Conservation (phyloP, 176 grass and related monocot species). For the Carex parvula region DNA sequence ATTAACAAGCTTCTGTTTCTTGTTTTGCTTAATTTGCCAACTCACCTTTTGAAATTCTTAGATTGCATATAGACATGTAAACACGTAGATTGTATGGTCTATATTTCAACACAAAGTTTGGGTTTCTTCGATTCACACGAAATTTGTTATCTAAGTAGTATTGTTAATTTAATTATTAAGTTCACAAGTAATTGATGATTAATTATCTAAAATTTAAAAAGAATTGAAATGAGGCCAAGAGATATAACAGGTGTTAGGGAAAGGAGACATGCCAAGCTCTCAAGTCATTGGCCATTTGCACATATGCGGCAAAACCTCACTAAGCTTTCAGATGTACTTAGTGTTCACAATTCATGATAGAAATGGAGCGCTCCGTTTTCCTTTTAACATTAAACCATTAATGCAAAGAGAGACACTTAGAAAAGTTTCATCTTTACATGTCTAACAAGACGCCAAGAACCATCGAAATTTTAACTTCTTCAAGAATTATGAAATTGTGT, state of each 20-base stretch:
- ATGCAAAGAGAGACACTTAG: not conserved
- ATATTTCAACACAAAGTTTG: not conserved
- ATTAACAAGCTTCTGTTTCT: not conserved
- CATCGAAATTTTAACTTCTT: not conserved
- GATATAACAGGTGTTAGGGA: constrained; percentile 23
- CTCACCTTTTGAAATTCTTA: not conserved
- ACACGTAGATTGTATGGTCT: not conserved
- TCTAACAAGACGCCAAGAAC: not conserved
- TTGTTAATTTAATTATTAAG: not conserved
- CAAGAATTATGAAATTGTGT: not conserved
- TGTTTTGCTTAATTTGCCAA: not conserved
- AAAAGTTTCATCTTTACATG: not conserved
- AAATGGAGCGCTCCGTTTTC: not conserved
- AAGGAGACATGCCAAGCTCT: not conserved
- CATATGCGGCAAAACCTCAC: not conserved
- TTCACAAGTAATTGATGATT: not conserved
- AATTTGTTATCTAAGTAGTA: not conserved
- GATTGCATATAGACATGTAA: not conserved
- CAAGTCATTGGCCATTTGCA: not conserved
- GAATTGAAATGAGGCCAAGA: constrained; percentile 17
- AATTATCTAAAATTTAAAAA: not conserved
- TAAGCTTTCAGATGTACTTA: not conserved
- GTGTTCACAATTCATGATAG: not conserved
- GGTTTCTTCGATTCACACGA: not conserved
- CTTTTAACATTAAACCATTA: not conserved